phyloP scores from a whole-genome alignment of 2,329 filamentous ascomycete species.

The Achaetomium macrosporum region DNA sequence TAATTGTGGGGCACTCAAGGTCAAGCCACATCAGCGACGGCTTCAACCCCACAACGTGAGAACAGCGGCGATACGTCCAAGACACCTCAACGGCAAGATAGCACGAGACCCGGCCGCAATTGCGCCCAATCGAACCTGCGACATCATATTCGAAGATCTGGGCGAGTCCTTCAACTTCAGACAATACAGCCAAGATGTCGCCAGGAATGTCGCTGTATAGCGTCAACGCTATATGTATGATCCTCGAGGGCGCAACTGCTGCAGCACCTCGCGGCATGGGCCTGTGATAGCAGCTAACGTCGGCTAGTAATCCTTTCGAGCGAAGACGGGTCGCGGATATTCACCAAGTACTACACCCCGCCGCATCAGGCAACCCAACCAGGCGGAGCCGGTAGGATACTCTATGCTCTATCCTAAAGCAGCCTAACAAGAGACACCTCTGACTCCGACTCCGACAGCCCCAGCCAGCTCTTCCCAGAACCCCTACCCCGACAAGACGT shows the following conservation, averaged over 20 bases:
- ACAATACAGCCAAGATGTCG: constrained; percentile 49
- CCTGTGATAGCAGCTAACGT: constrained; percentile 9
- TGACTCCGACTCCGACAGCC: constrained; percentile 22
- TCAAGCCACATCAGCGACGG: constrained; percentile 23
- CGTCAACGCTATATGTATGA: constrained; percentile 58
- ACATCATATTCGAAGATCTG: neutral
- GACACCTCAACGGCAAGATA: neutral
- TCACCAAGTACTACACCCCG: constrained; percentile 83
- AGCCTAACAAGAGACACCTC: constrained; percentile 9
- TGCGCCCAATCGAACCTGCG: constrained; percentile 7
- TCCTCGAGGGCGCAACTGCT: neutral
- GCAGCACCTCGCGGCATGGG: neutral
- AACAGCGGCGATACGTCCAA: constrained; percentile 1
- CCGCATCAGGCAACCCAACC: constrained; percentile 42
- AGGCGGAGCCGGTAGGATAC: constrained; percentile 21
- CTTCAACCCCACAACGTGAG: constrained; percentile 17
- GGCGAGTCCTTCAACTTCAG: constrained; percentile 2
- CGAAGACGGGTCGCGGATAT: constrained; percentile 86
- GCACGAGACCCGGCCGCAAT: constrained; percentile 7
- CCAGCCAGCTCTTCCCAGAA: constrained; percentile 50
- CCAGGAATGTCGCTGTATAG: constrained; percentile 70
- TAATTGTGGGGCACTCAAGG: constrained; percentile 17
- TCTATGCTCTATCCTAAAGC: constrained; percentile 14
- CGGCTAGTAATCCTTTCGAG: constrained; percentile 57
- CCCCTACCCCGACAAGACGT: constrained; percentile 82